phyloP scores from a whole-genome alignment of 768 basidiomycete genomes.

The Tricholoma saponaceum region DNA sequence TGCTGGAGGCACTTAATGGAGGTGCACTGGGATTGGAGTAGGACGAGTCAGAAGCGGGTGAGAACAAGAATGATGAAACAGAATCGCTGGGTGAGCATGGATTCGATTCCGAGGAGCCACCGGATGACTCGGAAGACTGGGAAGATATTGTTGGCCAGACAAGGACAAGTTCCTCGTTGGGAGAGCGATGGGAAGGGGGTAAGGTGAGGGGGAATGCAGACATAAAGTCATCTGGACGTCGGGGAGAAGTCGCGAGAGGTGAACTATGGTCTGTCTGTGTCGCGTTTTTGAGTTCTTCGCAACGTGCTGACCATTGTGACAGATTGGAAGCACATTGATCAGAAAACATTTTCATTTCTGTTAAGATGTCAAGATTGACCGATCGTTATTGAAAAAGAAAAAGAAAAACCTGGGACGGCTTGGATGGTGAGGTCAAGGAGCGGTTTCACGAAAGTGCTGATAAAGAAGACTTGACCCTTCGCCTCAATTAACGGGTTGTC shows the following conservation, averaged over 20 bases:
- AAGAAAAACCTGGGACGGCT: slow-evolving; percentile 61
- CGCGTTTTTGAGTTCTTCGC: slow-evolving; percentile 32
- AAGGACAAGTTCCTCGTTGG: slow-evolving; percentile 10
- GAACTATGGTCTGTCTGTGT: slow-evolving; percentile 31
- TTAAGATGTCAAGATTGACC: neutral
- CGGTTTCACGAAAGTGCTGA: slow-evolving; percentile 76
- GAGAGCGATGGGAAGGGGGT: slow-evolving; percentile 18
- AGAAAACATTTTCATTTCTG: slow-evolving; percentile 68
- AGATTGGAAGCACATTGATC: slow-evolving; percentile 69
- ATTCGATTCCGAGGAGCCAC: slow-evolving; percentile 21
- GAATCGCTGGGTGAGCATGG: slow-evolving; percentile 25
- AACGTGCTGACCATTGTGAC: slow-evolving; percentile 57
- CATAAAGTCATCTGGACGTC: slow-evolving; percentile 40
- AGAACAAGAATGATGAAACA: slow-evolving; percentile 24
- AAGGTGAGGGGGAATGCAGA: slow-evolving; percentile 34
- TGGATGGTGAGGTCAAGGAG: slow-evolving; percentile 71
- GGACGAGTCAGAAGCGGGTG: slow-evolving; percentile 24
- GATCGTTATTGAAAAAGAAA: neutral
- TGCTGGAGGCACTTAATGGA: slow-evolving; percentile 17
- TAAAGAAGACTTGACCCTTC: slow-evolving; percentile 85
- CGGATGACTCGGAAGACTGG: slow-evolving; percentile 21
- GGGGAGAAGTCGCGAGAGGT: slow-evolving; percentile 55
- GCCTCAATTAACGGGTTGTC: slow-evolving; percentile 60
- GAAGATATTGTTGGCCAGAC: slow-evolving; percentile 20
- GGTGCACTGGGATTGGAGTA: slow-evolving; percentile 9